These are phyloP conservation scores for Phytophthora brassicae DNA, from an alignment of 352 stramenopile genomes.

Conservation along the genomic window DNA sequence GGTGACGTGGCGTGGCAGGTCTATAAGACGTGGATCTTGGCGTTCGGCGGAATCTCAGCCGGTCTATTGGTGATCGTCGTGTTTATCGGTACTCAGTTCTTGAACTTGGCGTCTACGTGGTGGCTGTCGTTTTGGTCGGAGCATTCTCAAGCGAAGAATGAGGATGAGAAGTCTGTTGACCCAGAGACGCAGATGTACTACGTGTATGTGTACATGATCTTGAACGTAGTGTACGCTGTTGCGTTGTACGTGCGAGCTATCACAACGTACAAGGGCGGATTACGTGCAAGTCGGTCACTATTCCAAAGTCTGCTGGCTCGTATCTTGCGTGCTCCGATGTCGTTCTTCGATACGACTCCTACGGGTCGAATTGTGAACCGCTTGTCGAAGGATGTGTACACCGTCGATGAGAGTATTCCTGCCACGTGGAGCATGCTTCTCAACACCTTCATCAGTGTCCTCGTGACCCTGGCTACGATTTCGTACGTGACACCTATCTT, in stretches of 20 bases:
- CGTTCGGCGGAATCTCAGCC: conserved; percentile 59
- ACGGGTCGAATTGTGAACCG: conserved; percentile 79
- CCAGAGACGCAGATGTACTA: conserved; percentile 71
- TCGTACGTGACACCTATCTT: conserved; percentile 71
- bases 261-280: conserved; percentile 52
- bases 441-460: conserved; percentile 69
- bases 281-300: conserved; percentile 59
- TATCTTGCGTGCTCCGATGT: conserved; percentile 82
- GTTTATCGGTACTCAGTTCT: conserved; percentile 45
- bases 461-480: conserved; percentile 65
- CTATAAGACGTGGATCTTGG: conserved; percentile 70
- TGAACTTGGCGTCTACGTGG: conserved; percentile 75
- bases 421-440: conserved; percentile 69
- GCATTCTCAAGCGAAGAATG: conserved; percentile 24
- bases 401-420: conserved; percentile 72
- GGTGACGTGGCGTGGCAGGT: conserved; percentile 63
- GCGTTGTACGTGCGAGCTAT: conserved; percentile 69
- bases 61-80: conserved; percentile 45
- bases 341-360: conserved; percentile 86
- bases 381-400: conserved; percentile 80
- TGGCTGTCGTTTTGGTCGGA: conserved; percentile 51
- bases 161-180: conserved; percentile 12
- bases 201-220: conserved; percentile 80
- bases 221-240: conserved; percentile 64
- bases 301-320: conserved; percentile 82